These are phyloP conservation scores for Paragyromitra xinjiangensis DNA, from an alignment of 495 filamentous ascomycete species.

Conservation along the genomic window DNA sequence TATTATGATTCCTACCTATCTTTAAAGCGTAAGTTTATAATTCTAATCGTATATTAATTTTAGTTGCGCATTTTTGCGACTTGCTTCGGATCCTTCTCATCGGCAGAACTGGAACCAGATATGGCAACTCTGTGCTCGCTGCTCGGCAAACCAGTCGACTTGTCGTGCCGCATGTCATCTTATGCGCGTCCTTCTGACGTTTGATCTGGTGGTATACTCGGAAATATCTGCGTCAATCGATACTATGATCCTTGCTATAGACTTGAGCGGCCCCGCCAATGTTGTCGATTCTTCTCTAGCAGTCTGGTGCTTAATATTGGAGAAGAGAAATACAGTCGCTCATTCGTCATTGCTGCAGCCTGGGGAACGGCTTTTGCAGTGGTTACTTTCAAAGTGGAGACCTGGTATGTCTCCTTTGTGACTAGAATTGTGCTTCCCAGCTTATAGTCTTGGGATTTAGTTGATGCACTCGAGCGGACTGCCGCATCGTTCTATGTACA, in stretches of 20 bases:
- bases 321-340: constrained; percentile 68
- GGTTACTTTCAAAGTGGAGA: constrained; percentile 82
- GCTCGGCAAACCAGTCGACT: constrained; percentile 72
- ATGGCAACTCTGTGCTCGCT: constrained; percentile 77
- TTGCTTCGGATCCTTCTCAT: constrained; percentile 50
- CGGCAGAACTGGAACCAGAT: constrained; percentile 70
- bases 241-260: constrained; percentile 75
- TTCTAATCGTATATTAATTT: constrained; percentile 46
- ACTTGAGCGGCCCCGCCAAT: constrained; percentile 79
- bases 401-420: constrained; percentile 65
- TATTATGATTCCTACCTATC: not conserved
- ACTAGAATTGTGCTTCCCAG: constrained; percentile 18
- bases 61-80: constrained; percentile 63
- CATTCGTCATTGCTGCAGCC: constrained; percentile 71
- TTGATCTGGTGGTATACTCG: constrained; percentile 70
- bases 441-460: constrained; percentile 47
- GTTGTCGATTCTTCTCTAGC: constrained; percentile 81
- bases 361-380: constrained; percentile 75
- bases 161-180: constrained; percentile 85
- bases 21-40: not conserved
- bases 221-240: constrained; percentile 70
- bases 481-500: constrained; percentile 58
- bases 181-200: constrained; percentile 71
- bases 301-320: constrained; percentile 73
- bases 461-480: constrained; percentile 54